Evolutionary conservation across 2,329 filamentous ascomycete species (phyloP).

Genomic region (Hortaea werneckii): DNA sequence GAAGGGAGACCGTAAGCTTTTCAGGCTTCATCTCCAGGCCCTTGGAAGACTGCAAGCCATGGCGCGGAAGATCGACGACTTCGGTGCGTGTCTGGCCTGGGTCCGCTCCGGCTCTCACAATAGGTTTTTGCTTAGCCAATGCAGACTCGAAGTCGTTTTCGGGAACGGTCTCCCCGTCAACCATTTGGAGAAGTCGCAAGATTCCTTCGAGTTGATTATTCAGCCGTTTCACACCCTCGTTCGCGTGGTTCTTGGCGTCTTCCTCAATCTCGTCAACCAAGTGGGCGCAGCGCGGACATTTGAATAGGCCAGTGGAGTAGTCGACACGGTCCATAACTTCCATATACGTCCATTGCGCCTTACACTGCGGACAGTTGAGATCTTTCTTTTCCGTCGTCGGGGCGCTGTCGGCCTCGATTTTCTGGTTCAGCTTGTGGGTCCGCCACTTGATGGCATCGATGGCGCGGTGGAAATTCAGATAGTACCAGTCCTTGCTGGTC

Average conservation of each 20-base stretch:
- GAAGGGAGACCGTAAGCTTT: slow-evolving; percentile 25
- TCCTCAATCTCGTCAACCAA: slow-evolving; percentile 52
- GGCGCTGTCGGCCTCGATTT: slow-evolving; percentile 73
- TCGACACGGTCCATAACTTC: slow-evolving; percentile 74
- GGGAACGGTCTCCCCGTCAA: slow-evolving; percentile 65
- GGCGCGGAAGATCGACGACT: slow-evolving; percentile 23
- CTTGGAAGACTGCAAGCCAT: slow-evolving; percentile 23
- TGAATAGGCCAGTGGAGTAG: slow-evolving; percentile 47
- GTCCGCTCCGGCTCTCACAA: slow-evolving; percentile 57
- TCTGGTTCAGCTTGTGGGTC: slow-evolving; percentile 77
- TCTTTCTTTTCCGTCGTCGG: slow-evolving; percentile 80
- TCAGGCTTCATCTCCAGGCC: slow-evolving; percentile 26
- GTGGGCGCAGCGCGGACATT: slow-evolving; percentile 68
- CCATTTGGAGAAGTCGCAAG: slow-evolving; percentile 62
- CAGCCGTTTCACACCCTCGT: slow-evolving; percentile 60
- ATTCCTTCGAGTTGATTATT: slow-evolving; percentile 75
- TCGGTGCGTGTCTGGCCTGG: slow-evolving; percentile 41
- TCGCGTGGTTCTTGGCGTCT: slow-evolving; percentile 44
- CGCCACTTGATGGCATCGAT: slow-evolving; percentile 96
- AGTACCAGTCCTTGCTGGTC: slow-evolving; percentile 73
- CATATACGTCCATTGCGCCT: slow-evolving; percentile 77
- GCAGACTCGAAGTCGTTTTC: slow-evolving; percentile 64
- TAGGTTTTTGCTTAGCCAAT: slow-evolving; percentile 50
- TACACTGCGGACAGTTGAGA: slow-evolving; percentile 73
- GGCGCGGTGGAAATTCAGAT: slow-evolving; percentile 86